Evolutionary conservation across 2,329 filamentous ascomycete species (phyloP).

Genomic region (Clarireedia homoeocarpa): DNA sequence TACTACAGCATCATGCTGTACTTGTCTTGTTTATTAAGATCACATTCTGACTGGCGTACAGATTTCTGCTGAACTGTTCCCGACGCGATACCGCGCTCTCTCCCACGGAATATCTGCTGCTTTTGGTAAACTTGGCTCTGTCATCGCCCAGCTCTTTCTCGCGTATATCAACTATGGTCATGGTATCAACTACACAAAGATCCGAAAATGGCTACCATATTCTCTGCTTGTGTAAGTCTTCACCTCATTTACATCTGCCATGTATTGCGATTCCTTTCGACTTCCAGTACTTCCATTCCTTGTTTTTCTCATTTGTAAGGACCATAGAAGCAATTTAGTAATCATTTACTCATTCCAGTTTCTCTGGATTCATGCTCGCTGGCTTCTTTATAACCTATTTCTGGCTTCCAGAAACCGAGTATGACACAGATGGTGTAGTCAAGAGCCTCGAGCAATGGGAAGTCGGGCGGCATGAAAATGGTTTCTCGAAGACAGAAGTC

Average conservation of each 20-base stretch:
- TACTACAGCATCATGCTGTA: slow-evolving; percentile 26
- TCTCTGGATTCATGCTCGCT: slow-evolving; percentile 7
- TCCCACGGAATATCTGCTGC: slow-evolving; percentile 56
- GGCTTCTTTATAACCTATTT: background rate
- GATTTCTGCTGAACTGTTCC: slow-evolving; percentile 49
- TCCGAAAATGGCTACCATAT: background rate
- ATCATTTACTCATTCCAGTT: background rate
- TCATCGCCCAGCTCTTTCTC: slow-evolving; percentile 26
- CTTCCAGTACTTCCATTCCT: too few species aligned
- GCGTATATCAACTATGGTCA: slow-evolving; percentile 12
- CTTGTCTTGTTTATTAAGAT: slow-evolving; percentile 35
- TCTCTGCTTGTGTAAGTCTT: background rate
- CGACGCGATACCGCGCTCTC: slow-evolving; percentile 53
- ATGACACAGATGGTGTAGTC: background rate
- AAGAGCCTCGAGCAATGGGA: slow-evolving; percentile 20
- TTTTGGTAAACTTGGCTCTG: slow-evolving; percentile 49
- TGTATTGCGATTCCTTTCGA: background rate
- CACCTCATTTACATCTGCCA: background rate
- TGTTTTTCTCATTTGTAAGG: too few species aligned
- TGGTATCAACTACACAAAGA: background rate
- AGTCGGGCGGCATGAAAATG: slow-evolving; percentile 9
- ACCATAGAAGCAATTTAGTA: background rate
- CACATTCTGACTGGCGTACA: background rate
- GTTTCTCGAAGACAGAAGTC: background rate
- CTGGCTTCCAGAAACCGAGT: background rate